Evolutionary conservation across 805 yeast genomes (phyloP).

Genomic region (Candida glaebosa): DNA sequence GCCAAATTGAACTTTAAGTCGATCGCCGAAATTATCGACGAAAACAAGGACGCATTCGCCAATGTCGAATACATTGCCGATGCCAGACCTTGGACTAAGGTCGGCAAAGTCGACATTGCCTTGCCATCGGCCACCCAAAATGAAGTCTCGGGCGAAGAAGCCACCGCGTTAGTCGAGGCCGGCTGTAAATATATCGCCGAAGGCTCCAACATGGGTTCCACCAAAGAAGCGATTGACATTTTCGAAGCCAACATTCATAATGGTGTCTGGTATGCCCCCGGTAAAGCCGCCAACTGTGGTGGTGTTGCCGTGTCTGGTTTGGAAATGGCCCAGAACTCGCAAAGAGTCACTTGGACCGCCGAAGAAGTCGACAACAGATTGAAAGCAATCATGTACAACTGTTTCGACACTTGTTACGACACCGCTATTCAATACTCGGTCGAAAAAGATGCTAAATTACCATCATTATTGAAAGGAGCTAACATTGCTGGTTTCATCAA

Average conservation of each 20-base stretch:
- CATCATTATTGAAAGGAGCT: slow-evolving; percentile 97
- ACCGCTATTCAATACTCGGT: slow-evolving; percentile 80
- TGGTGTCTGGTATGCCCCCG: slow-evolving; percentile 96
- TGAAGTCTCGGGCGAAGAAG: slow-evolving; percentile 96
- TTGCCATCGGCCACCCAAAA: slow-evolving; percentile 98
- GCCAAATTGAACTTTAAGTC: slow-evolving; percentile 80
- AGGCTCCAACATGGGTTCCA: slow-evolving; percentile 99
- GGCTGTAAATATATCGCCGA: slow-evolving; percentile 94
- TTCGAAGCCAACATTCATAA: slow-evolving; percentile 78
- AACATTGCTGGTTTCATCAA: slow-evolving; percentile 98
- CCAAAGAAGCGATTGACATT: slow-evolving; percentile 92
- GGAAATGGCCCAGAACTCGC: slow-evolving; percentile 99
- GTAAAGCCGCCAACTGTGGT: slow-evolving; percentile 99
- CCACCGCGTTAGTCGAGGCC: slow-evolving; percentile 86
- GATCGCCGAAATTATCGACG: slow-evolving; percentile 61
- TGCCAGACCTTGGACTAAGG: slow-evolving; percentile 95
- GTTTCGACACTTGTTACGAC: slow-evolving; percentile 89
- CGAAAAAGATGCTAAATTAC: slow-evolving; percentile 65
- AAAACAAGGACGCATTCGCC: slow-evolving; percentile 54
- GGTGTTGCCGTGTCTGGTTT: slow-evolving; percentile 99
- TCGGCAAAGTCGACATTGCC: slow-evolving; percentile 90
- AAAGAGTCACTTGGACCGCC: slow-evolving; percentile 83
- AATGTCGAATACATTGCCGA: slow-evolving; percentile 81
- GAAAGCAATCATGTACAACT: slow-evolving; percentile 87
- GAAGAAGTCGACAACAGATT: slow-evolving; percentile 92